These are phyloP conservation scores for Cladobotryum protrusum DNA, from an alignment of 2,329 filamentous ascomycete genomes.

Conservation along the genomic window DNA sequence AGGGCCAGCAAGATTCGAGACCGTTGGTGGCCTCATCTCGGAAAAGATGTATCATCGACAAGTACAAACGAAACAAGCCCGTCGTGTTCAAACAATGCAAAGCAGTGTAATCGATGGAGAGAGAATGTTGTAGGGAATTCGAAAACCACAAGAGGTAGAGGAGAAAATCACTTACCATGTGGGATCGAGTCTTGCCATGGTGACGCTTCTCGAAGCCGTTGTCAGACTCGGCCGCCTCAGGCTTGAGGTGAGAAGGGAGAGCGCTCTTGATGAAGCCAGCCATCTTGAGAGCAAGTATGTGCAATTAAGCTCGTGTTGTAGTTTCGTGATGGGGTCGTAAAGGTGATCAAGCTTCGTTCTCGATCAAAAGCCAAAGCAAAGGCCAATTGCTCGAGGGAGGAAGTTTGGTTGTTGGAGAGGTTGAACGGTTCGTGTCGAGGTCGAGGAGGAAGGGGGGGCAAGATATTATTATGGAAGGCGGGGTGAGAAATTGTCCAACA, in stretches of 20 bases:
- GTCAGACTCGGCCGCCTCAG: constrained; percentile 40
- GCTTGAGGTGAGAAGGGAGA: constrained; percentile 79
- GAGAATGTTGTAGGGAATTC: neutral
- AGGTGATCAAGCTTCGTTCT: neutral
- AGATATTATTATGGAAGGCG: constrained; percentile 11
- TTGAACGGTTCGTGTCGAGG: neutral
- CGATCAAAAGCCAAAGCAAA: neutral
- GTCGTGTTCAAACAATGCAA: neutral
- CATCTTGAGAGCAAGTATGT: constrained; percentile 44
- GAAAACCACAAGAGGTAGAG: neutral
- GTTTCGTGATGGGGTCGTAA: neutral
- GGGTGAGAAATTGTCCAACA: constrained; percentile 6
- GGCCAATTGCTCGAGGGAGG: neutral
- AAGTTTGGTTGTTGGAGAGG: neutral
- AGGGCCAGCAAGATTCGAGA: neutral
- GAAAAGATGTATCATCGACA: neutral
- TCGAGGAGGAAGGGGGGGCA: neutral
- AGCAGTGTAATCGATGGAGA: too few species aligned
- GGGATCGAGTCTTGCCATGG: constrained; percentile 79
- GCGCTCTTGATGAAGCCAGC: constrained; percentile 67
- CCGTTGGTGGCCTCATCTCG: neutral
- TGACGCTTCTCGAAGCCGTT: constrained; percentile 56
- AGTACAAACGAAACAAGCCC: neutral
- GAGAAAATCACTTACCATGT: constrained; percentile 60
- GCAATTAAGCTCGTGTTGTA: constrained; percentile 3